Percentiles rank a stretch among this genome's conserved stretches.
Evolutionary conservation across 192 early-diverging fungal genomes (phyloP).

Genomic region (Coemansia sp.): DNA sequence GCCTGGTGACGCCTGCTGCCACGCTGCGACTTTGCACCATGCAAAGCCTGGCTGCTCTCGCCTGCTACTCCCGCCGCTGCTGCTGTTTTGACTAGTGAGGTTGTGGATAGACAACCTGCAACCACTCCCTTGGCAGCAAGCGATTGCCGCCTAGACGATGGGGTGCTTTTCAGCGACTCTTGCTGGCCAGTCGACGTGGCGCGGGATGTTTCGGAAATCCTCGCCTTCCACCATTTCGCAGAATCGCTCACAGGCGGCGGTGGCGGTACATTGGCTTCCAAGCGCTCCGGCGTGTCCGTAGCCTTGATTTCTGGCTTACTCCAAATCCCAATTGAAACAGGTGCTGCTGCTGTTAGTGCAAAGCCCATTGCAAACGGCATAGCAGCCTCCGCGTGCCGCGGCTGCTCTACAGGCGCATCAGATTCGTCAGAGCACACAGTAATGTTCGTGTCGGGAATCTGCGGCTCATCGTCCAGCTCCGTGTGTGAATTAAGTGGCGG

Average conservation of each 20-base stretch:
- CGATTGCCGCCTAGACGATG: conserved; percentile 1
- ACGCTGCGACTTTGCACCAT: conserved; percentile 11
- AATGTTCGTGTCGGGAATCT: too few relatives aligned
- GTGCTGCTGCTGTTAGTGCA: neutral
- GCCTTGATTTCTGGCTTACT: conserved; percentile 13
- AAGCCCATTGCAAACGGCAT: neutral
- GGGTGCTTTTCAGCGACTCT: neutral
- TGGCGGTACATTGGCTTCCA: conserved; percentile 9
- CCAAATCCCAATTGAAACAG: conserved; percentile 2
- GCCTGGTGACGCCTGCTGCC: conserved; percentile 23
- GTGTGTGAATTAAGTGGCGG: neutral
- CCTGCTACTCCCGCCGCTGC: too few relatives aligned
- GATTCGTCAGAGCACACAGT: too few relatives aligned
- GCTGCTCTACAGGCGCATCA: too few relatives aligned
- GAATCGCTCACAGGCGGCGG: neutral
- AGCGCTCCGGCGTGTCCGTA: conserved; percentile 2
- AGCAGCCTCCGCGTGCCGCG: too few relatives aligned
- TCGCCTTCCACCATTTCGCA: conserved; percentile 50
- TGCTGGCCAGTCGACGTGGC: neutral
- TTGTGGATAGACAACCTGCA: neutral
- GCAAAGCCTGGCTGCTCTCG: neutral
- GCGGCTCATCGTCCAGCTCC: too few relatives aligned
- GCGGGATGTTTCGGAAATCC: conserved; percentile 15
- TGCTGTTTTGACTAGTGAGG: neutral
- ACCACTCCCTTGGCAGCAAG: neutral